A percentile compares a stretch with the other conserved stretches of the same genome.
Conservation (phyloP, 2,329 filamentous ascomycete genomes). For the Teratosphaeria gauchensis region DNA sequence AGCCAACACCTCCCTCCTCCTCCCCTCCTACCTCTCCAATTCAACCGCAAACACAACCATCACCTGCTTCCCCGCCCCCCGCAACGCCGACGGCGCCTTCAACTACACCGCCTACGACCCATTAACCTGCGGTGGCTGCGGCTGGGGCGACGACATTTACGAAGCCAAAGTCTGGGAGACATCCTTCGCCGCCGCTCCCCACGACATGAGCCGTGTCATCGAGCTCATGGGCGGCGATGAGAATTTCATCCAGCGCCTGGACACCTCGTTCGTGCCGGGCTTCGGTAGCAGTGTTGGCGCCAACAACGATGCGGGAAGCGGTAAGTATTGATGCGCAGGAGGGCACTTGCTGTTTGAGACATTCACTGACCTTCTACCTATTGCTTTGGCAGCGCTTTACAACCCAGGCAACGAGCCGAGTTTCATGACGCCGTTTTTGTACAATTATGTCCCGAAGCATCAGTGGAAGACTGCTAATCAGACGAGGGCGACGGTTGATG, state of each 20-base stretch:
- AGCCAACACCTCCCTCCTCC: slow-evolving; percentile 38
- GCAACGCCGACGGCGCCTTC: slow-evolving; percentile 21
- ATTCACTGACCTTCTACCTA: no score
- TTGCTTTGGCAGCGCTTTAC: background rate
- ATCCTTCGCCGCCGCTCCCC: slow-evolving; percentile 43
- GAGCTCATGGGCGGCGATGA: slow-evolving; percentile 43
- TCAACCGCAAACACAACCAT: background rate
- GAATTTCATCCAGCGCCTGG: slow-evolving; percentile 46
- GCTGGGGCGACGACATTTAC: slow-evolving; percentile 39
- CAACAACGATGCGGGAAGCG: background rate
- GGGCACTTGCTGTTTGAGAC: no score
- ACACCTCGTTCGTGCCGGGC: slow-evolving; percentile 45
- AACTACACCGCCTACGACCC: slow-evolving; percentile 24
- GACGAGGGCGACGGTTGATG: slow-evolving; percentile 48
- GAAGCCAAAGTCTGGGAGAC: background rate
- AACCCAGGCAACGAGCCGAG: slow-evolving; percentile 50
- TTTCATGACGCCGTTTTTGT: slow-evolving; percentile 59
- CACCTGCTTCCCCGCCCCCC: slow-evolving; percentile 54
- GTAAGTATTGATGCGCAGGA: no score
- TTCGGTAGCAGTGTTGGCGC: slow-evolving; percentile 25
- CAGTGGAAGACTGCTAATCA: slow-evolving; percentile 52
- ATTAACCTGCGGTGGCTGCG: slow-evolving; percentile 52
- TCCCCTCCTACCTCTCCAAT: background rate
- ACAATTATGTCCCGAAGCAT: slow-evolving; percentile 50
- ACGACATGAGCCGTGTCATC: slow-evolving; percentile 51